Evolutionary conservation across 2,329 filamentous ascomycete genomes (phyloP), one percentile per base, ranked within the genome.

Genomic region (Macrophomina phaseolina): DNA sequence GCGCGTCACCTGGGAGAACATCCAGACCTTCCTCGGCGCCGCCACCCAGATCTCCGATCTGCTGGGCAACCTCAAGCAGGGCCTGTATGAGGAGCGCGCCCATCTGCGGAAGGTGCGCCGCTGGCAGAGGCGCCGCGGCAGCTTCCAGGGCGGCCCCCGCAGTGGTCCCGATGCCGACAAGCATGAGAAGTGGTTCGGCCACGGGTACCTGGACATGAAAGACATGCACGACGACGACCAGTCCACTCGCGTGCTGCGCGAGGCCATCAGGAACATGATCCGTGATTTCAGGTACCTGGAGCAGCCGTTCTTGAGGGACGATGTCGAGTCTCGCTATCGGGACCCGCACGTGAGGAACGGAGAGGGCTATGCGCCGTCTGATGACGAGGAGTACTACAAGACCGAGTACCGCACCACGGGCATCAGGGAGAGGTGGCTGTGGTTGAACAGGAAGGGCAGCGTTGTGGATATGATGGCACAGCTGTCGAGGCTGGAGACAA

Each of bases 21-120:
- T 81, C 45, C 67, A 72, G n/a, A 81, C 79, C 3, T 67, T 81
- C 36, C 68, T 69, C 45, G 72, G 76, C 56, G 80, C 79, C 1
- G 72, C 75, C 5, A 70, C 73, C 45, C 76, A 82, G 68, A 79
- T 81, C n/a, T 73, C 77, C 60, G 73, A 77, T 61, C 76, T 74
- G 40, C 70, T 81, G 1, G 79, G 76, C n/a, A 80, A 75, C 34
- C 73, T 82, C 8, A 78, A 80, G 61, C 76, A 79, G 63, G 77
- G 77, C 36, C 70, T 82, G 1, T 71, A 81, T 23, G 79, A 82
- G 73, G 79, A 82, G 69, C 71, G 77, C 36, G 69, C 73, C 3
- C 77, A 77, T 66, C 68, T 81, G 18, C 70, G 75, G 7, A 71
- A 73, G 64, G 69, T 75, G 0, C 69, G 70, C 51, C 70, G 70